Conservation (phyloP, 192 early-diverging fungal species). For the Piromyces sp. region DNA sequence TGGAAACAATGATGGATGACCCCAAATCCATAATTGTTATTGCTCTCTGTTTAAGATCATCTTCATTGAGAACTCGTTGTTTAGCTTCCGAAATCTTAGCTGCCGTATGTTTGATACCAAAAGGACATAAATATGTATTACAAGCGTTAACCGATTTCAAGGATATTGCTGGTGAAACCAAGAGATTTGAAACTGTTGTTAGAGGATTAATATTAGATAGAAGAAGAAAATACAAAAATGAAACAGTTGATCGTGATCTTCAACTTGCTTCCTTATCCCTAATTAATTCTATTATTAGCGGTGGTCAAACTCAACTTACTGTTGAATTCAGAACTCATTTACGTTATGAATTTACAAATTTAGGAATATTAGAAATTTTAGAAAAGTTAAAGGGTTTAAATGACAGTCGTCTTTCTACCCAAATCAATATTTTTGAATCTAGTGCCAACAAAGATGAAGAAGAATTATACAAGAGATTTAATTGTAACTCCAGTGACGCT, state of each 20-base stretch:
- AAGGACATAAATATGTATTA: constrained; percentile 24
- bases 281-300: constrained; percentile 33
- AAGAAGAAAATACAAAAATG: background rate
- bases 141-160: constrained; percentile 21
- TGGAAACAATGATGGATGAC: constrained; percentile 26
- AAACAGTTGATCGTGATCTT: background rate
- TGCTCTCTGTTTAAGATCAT: constrained; percentile 24
- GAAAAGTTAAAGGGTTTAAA: background rate
- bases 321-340: background rate
- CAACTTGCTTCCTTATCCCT: constrained; percentile 30
- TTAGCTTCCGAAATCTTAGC: constrained; percentile 31
- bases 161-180: constrained; percentile 10
- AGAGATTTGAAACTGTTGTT: constrained; percentile 26
- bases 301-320: constrained; percentile 6
- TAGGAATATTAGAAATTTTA: background rate
- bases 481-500: background rate
- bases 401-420: background rate
- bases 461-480: background rate
- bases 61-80: constrained; percentile 18
- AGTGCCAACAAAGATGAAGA: background rate
- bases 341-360: background rate
- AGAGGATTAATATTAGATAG: background rate
- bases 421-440: background rate
- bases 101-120: constrained; percentile 32
- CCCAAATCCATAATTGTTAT: constrained; percentile 20